Percentiles rank a stretch among this genome's conserved stretches.
Evolutionary conservation across 2,329 filamentous ascomycete species (phyloP).

Genomic region (Penicillium griseofulvum): DNA sequence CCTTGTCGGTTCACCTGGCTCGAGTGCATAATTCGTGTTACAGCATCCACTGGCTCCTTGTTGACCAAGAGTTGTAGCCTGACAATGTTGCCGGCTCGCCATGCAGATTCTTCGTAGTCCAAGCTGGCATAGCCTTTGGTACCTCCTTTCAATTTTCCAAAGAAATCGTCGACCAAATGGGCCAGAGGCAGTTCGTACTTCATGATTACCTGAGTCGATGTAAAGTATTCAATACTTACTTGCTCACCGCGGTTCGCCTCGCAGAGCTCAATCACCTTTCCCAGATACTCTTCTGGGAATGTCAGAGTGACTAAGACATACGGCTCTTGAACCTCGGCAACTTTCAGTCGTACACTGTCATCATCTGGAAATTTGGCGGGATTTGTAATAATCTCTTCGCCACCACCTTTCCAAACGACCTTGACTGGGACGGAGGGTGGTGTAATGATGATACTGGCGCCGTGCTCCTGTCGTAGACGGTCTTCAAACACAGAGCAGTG

Average conservation of each 20-base stretch:
- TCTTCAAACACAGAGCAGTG: constrained; percentile 99
- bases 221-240: constrained; percentile 85
- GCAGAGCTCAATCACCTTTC: constrained; percentile 91
- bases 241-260: constrained; percentile 86
- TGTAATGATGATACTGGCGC: constrained; percentile 92
- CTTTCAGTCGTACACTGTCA: constrained; percentile 53
- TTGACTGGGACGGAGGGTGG: constrained; percentile 93
- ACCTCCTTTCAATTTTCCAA: constrained; percentile 88
- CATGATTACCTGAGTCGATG: constrained; percentile 85
- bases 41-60: constrained; percentile 87
- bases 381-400: constrained; percentile 75
- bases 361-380: constrained; percentile 84
- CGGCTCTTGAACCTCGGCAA: constrained; percentile 65
- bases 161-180: constrained; percentile 93
- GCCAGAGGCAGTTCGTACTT: constrained; percentile 87
- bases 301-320: constrained; percentile 84
- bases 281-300: constrained; percentile 88
- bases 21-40: constrained; percentile 81
- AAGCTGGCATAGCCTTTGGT: constrained; percentile 95
- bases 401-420: constrained; percentile 74
- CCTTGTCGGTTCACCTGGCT: constrained; percentile 80
- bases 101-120: constrained; percentile 95
- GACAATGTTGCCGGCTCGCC: constrained; percentile 72
- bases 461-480: constrained; percentile 88
- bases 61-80: constrained; percentile 95